phyloP scores from a whole-genome alignment of 495 filamentous ascomycete species.

The Lindgomyces ingoldianus region DNA sequence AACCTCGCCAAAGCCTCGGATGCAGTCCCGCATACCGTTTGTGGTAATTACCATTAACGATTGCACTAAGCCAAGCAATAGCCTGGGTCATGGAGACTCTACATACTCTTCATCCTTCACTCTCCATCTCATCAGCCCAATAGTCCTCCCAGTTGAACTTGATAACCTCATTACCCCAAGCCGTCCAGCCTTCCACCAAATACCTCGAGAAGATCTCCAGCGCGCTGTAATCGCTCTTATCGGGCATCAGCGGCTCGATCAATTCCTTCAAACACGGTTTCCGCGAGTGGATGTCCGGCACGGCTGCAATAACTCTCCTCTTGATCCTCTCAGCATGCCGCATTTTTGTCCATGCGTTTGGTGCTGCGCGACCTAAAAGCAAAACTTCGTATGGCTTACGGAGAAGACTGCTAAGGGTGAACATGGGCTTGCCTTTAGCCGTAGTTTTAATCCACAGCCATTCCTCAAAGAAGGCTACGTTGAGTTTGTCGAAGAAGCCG shows the following conservation, averaged over 20 bases:
- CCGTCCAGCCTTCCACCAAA: constrained; percentile 84
- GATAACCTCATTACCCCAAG: constrained; percentile 83
- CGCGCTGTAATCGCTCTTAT: constrained; percentile 55
- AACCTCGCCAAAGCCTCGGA: no score
- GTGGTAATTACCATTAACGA: no score
- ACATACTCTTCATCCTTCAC: no score
- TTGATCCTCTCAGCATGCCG: constrained; percentile 36
- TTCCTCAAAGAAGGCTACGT: constrained; percentile 69
- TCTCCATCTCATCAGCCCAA: constrained; percentile 57
- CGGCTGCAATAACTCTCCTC: constrained; percentile 68
- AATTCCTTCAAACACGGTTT: constrained; percentile 73
- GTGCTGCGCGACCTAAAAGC: constrained; percentile 57
- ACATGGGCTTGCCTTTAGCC: constrained; percentile 65
- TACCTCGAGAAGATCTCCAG: constrained; percentile 89
- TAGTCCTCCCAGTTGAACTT: constrained; percentile 72
- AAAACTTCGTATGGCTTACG: constrained; percentile 86
- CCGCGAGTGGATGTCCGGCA: constrained; percentile 88
- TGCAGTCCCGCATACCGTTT: no score
- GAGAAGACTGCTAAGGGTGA: constrained; percentile 67
- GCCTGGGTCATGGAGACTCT: no score
- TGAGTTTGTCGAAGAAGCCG: constrained; percentile 63
- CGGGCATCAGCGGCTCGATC: constrained; percentile 55
- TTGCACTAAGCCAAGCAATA: no score
- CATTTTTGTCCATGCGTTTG: constrained; percentile 12
- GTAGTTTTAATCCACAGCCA: constrained; percentile 95